Base-by-base conservation (phyloP, 768 basidiomycete species). In the Psilocybe tampanensis region DNA sequence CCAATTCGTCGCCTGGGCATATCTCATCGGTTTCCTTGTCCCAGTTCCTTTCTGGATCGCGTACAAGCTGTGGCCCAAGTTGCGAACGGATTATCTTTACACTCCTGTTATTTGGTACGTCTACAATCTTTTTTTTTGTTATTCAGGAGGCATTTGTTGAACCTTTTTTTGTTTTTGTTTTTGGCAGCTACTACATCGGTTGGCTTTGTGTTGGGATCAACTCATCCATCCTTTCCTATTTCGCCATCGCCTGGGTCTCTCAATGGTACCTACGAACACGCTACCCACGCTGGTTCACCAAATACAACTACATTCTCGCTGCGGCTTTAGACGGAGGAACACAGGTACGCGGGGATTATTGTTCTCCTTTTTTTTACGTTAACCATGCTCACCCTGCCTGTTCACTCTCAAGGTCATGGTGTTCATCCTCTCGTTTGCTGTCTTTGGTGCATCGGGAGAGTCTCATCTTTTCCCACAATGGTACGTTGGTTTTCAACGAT, bases 41-140 rank as follows among this genome's bases (percentile, higher is more conserved):
- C 83, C 83, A 1, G 63, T 85, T 36, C 82, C 82, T 1, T 83
- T 83, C 76, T 83, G 79, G 80, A 56, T 84, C 42, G 58, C 65
- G 18, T 71, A 82, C 63, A 70, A 70, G 39, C 73, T 68, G 55
- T 80, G 70, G 71, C 82, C 81, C 0, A 77, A 76, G 55, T 56
- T 79, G 44, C 67, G 77, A 23, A 63, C 77, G 26, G 78, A 84
- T 64, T 78, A 79, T 54, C 58, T 82, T 42, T 78, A 79, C 64
- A 82, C 80, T 0, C 80, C 80, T 1, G 61, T 81, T 26, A 75
- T 81, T 47, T 72, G 72, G 75, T 79, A 60, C 24, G 70, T 59
- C 23, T n/a, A 29, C 23, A n/a, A n/a, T n/a, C n/a, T n/a, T n/a
- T n/a, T n/a, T n/a, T n/a, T n/a, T n/a, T n/a, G n/a, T n/a, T n/a